phyloP scores from a whole-genome alignment of 805 yeast genomes.

The Myxozyma sirexii region DNA sequence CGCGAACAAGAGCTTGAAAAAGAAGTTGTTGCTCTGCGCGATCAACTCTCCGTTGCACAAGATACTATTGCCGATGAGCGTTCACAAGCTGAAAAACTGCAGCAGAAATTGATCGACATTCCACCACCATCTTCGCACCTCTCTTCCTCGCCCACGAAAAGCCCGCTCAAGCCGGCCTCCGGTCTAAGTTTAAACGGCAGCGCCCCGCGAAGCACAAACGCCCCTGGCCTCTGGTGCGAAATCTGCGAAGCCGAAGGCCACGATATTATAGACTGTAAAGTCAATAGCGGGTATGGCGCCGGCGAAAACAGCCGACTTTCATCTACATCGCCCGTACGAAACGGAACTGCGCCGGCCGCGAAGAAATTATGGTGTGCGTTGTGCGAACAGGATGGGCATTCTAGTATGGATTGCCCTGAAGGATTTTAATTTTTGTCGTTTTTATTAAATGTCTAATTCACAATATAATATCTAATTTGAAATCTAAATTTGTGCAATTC shows the following conservation, averaged over 20 bases:
- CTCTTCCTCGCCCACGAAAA: conserved; percentile 2
- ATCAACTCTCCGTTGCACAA: conserved; percentile 18
- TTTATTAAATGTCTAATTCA: background rate
- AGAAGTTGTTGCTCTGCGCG: conserved; percentile 34
- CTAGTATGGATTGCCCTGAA: conserved; percentile 83
- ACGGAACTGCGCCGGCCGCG: conserved; percentile 61
- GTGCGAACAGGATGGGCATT: conserved; percentile 90
- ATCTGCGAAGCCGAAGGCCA: conserved; percentile 30
- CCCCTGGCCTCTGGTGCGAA: conserved; percentile 13
- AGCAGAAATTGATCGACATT: conserved; percentile 5
- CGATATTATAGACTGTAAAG: conserved; percentile 28
- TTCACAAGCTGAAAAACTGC: conserved; percentile 30
- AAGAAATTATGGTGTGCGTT: conserved; percentile 85
- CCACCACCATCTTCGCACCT: background rate
- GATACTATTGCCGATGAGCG: conserved; percentile 13
- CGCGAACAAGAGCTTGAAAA: conserved; percentile 41
- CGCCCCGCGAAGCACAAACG: background rate
- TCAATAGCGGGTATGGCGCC: conserved; percentile 10
- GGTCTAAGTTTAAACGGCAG: conserved; percentile 15
- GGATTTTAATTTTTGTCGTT: conserved; percentile 1
- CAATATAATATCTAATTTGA: background rate
- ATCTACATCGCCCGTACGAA: conserved; percentile 44
- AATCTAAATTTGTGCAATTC: too few species aligned
- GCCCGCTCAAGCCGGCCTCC: conserved; percentile 22
- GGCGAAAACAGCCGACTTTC: background rate